Conservation (phyloP, 805 yeast species). For the Priceomyces melissophilus region DNA sequence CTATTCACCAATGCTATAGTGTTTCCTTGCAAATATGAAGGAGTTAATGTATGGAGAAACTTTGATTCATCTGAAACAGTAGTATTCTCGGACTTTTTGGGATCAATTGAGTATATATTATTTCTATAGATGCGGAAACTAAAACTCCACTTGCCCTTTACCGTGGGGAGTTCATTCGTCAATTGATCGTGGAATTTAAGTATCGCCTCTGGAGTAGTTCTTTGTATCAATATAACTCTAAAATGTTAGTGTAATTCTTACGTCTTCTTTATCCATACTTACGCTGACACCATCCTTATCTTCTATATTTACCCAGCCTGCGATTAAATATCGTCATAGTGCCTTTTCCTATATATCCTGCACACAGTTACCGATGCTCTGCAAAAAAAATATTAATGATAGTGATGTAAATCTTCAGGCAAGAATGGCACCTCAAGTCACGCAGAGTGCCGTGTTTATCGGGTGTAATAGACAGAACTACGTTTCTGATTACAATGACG, state of each 20-base stretch:
- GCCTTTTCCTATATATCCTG: neutral
- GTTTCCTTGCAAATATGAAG: constrained; percentile 47
- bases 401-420: neutral
- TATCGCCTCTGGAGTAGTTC: constrained; percentile 56
- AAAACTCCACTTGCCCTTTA: constrained; percentile 64
- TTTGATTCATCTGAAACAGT: constrained; percentile 35
- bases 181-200: constrained; percentile 68
- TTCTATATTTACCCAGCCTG: neutral
- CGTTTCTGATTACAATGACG: constrained; percentile 49
- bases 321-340: neutral
- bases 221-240: constrained; percentile 36
- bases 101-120: constrained; percentile 52
- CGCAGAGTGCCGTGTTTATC: constrained; percentile 56
- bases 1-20: constrained; percentile 49
- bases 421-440: neutral
- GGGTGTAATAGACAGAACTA: constrained; percentile 72
- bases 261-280: constrained; percentile 14
- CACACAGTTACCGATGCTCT: neutral
- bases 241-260: constrained; percentile 4
- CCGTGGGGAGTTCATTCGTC: constrained; percentile 61
- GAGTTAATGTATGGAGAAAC: constrained; percentile 48
- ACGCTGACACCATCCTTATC: constrained; percentile 34
- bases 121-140: constrained; percentile 65
- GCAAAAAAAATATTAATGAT: neutral
- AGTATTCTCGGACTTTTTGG: constrained; percentile 24